Conservation (phyloP, 768 basidiomycete species). For the Guyanaporus albipodus region DNA sequence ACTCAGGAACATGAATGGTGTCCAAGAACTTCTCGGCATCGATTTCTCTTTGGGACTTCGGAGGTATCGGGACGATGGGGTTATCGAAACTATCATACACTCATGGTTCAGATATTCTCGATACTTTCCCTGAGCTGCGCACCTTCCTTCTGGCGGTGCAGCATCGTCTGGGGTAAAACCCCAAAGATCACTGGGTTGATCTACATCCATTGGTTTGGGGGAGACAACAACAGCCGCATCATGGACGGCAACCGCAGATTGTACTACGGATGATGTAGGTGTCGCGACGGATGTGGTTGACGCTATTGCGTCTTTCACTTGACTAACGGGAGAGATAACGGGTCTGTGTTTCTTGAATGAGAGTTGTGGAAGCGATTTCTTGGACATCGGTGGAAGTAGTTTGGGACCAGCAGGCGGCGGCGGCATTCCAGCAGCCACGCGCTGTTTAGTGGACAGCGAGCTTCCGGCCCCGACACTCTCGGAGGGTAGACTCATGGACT, state of each 20-base stretch:
- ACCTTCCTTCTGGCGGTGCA: slow-evolving; percentile 9
- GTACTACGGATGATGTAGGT: slow-evolving; percentile 13
- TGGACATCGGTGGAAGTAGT: slow-evolving; percentile 21
- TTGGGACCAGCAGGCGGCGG: slow-evolving; percentile 35
- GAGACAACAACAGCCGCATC: slow-evolving; percentile 7
- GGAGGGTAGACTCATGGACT: slow-evolving; percentile 25
- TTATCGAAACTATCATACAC: slow-evolving; percentile 4
- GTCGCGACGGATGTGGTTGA: neutral
- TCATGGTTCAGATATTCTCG: neutral
- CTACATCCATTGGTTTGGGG: slow-evolving; percentile 22
- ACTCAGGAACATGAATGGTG: slow-evolving; percentile 26
- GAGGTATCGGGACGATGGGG: slow-evolving; percentile 6
- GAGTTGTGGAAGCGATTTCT: slow-evolving; percentile 30
- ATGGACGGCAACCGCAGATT: neutral
- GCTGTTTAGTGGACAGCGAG: slow-evolving; percentile 49
- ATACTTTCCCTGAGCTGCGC: neutral
- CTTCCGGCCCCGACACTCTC: slow-evolving; percentile 28
- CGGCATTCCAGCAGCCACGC: slow-evolving; percentile 40
- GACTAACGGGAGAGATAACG: slow-evolving; percentile 1
- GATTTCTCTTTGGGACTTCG: slow-evolving; percentile 20
- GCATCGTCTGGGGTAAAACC: slow-evolving; percentile 7
- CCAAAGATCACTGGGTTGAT: slow-evolving; percentile 14
- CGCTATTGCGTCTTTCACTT: slow-evolving; percentile 11
- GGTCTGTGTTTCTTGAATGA: slow-evolving; percentile 43
- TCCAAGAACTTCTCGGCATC: slow-evolving; percentile 25